Base-by-base conservation (phyloP, 306 rosid species). In the Fagus crenata region DNA sequence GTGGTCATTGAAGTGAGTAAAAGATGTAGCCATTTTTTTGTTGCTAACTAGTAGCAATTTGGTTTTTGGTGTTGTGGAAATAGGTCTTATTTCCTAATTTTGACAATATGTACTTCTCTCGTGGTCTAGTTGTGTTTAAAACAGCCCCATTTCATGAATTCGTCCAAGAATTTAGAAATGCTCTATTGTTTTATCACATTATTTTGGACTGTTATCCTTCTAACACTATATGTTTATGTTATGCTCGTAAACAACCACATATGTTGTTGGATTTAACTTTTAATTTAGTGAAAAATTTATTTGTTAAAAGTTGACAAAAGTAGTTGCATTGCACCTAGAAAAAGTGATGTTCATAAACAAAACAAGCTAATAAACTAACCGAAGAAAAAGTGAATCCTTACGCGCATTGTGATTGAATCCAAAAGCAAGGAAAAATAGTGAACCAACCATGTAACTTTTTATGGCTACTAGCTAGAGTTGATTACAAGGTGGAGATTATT, bases 381-480 rank as follows among this genome's bases (percentile, higher is more conserved):
- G 28, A 22, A 22, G 28, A 22, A 22, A 22, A 22, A 22, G 28
- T 22, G 28, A 22, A 22, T 22, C 28, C 28, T 22, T 22, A 22
- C 28, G 28, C 28, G 28, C 28, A 22, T 22, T 46, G 3, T 46
- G 71, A 15, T 35, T 63, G 42, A 63, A 63, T 33, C 8, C 11
- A 36, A 63, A 13, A 0, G 33, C n/a, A 1, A 14, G 35, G 33
- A 32, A 60, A 37, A 65, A 15, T 15, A 3, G 28, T 15, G 46
- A 37, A 65, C 49, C 36, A 0, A 46, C 9, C 13, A 37, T 76
- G 42, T 49, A 49, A 8, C n/a, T 68, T 39, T 58, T 73, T 72
- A 53, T 69, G 51, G 22, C 72, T 65, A 75, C 69, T 46, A 49
- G 49, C 61, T n/a, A 75, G 17, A 69, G 68, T 77, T 75, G 53